phyloP scores from a whole-genome alignment of 106 monocot genomes.

The Acanthochlamys bracteata region DNA sequence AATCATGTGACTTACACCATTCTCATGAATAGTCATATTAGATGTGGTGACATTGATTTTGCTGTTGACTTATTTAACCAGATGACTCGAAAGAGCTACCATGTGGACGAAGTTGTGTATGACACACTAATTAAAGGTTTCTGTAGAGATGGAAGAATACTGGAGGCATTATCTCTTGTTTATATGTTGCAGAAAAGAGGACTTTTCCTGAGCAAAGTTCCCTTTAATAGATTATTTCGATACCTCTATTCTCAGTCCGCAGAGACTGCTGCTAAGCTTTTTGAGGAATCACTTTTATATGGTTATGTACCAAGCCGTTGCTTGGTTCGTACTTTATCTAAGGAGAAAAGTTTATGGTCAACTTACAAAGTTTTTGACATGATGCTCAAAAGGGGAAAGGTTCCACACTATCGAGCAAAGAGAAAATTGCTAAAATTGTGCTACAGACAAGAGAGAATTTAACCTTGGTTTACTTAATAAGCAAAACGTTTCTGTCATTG shows the following conservation, averaged over 20 bases:
- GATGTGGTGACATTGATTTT: slow-evolving; percentile 19
- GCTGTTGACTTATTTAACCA: slow-evolving; percentile 27
- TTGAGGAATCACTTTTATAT: slow-evolving; percentile 34
- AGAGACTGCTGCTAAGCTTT: slow-evolving; percentile 17
- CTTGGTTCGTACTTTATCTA: slow-evolving; percentile 17
- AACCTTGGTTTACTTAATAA: slow-evolving; percentile 20
- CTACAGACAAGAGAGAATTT: slow-evolving; percentile 18
- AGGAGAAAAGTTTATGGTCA: slow-evolving; percentile 9
- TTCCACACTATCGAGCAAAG: slow-evolving; percentile 19
- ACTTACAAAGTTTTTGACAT: slow-evolving; percentile 20
- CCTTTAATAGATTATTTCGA: slow-evolving; percentile 19
- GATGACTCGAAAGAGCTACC: slow-evolving; percentile 17
- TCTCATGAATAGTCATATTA: slow-evolving; percentile 18
- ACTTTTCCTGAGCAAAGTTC: slow-evolving; percentile 21
- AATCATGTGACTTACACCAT: slow-evolving; percentile 41
- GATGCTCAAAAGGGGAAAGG: slow-evolving; percentile 27
- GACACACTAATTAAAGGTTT: slow-evolving; percentile 25
- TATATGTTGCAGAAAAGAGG: slow-evolving; percentile 37
- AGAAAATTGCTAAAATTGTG: slow-evolving; percentile 18
- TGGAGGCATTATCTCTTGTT: slow-evolving; percentile 28
- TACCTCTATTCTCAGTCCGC: slow-evolving; percentile 11
- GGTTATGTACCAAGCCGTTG: slow-evolving; percentile 18
- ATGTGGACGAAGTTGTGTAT: slow-evolving; percentile 19
- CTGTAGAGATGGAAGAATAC: slow-evolving; percentile 15
- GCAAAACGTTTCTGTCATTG: slow-evolving; percentile 5